Conservation (phyloP, 2,329 filamentous ascomycete species). For the Colletotrichum coccodes region DNA sequence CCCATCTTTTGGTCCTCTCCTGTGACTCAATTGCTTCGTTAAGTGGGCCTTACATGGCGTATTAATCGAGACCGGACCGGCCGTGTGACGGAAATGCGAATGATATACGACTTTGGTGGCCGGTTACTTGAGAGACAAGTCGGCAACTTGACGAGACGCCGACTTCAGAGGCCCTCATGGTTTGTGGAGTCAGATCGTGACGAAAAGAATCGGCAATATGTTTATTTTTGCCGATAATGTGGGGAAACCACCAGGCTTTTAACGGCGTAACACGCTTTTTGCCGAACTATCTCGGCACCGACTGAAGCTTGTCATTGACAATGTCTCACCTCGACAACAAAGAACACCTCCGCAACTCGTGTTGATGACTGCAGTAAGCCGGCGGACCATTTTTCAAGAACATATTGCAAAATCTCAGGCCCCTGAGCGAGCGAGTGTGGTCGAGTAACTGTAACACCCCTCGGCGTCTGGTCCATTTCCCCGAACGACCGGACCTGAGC, state of each 20-base stretch:
- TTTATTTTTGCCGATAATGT: background rate
- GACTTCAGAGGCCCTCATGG: background rate
- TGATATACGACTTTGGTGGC: background rate
- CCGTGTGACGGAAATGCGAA: background rate
- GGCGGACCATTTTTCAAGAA: background rate
- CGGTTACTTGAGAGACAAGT: background rate
- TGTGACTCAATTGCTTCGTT: slow-evolving; percentile 19
- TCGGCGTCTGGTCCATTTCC: slow-evolving; percentile 6
- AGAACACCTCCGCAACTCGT: background rate
- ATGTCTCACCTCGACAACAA: background rate
- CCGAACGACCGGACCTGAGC: slow-evolving; percentile 2
- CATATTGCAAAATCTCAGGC: background rate
- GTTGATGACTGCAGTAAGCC: background rate
- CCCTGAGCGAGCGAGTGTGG: background rate
- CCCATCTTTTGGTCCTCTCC: slow-evolving; percentile 11
- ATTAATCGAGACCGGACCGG: slow-evolving; percentile 3
- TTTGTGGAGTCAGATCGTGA: slow-evolving; percentile 8
- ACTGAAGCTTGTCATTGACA: background rate
- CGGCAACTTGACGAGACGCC: slow-evolving; percentile 1
- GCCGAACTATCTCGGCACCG: background rate
- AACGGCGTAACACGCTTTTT: background rate
- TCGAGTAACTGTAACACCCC: background rate
- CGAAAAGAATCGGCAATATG: background rate
- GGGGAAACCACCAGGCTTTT: background rate
- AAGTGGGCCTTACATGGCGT: slow-evolving; percentile 10